Evolutionary conservation across 2,329 filamentous ascomycete species (phyloP).

Genomic region (Pseudogymnoascus sp.): DNA sequence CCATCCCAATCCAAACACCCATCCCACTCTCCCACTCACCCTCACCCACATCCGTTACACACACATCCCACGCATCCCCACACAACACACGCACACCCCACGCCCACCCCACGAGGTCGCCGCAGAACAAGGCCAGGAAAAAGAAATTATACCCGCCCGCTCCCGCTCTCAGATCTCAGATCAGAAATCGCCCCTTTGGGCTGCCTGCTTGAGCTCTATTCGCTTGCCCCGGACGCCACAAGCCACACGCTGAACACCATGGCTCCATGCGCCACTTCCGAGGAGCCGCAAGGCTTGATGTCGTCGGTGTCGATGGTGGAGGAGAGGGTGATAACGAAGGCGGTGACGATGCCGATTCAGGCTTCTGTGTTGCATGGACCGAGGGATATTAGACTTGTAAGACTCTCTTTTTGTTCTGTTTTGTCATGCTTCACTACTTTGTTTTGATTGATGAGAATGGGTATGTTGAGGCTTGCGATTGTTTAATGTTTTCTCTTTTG

Average conservation of each 20-base stretch:
- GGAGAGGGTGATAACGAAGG: not conserved
- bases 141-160: constrained; percentile 7
- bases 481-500: not conserved
- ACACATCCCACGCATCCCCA: not conserved
- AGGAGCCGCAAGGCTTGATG: constrained; percentile 28
- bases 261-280: constrained; percentile 7
- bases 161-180: constrained; percentile 1
- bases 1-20: constrained; percentile 1
- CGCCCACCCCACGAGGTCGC: not conserved
- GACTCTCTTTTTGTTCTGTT: not conserved
- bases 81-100: not conserved
- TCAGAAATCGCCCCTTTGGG: constrained; percentile 7
- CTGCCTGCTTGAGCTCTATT: not conserved
- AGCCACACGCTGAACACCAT: not conserved
- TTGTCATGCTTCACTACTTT: not conserved
- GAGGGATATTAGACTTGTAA: constrained; percentile 50
- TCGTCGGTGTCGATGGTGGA: constrained; percentile 27
- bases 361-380: constrained; percentile 53
- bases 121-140: constrained; percentile 4
- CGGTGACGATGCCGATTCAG: constrained; percentile 30
- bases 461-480: not conserved
- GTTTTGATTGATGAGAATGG: constrained; percentile 16
- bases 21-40: constrained; percentile 1
- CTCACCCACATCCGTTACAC: not conserved
- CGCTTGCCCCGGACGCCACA: not conserved